Evolutionary conservation across 345 rosid species (phyloP).

Genomic region (Arabidopsis arenosa): DNA sequence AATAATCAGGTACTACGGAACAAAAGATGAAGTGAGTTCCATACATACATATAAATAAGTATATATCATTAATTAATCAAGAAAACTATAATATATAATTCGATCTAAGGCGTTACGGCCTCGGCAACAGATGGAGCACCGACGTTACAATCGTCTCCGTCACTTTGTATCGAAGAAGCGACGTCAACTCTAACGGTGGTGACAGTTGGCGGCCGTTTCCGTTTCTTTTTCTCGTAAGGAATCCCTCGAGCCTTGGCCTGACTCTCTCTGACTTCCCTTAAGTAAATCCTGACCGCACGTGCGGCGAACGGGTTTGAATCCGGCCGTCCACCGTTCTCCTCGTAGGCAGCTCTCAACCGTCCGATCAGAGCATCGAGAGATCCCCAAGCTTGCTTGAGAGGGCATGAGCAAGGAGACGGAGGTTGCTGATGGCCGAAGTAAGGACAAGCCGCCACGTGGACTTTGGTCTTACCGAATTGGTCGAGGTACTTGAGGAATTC

Average conservation of each 20-base stretch:
- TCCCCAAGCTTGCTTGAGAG: slow-evolving; percentile 79
- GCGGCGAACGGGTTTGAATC: slow-evolving; percentile 76
- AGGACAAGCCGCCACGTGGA: slow-evolving; percentile 62
- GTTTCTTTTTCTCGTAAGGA: slow-evolving; percentile 76
- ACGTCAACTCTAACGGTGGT: slow-evolving; percentile 41
- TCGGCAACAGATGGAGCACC: slow-evolving; percentile 33
- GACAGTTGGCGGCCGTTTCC: slow-evolving; percentile 54
- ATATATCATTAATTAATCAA: slow-evolving; percentile 2
- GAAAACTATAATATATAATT: not conserved
- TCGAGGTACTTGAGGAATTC: slow-evolving; percentile 74
- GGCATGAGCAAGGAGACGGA: slow-evolving; percentile 69
- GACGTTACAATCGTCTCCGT: slow-evolving; percentile 30
- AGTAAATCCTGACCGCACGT: slow-evolving; percentile 69
- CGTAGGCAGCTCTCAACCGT: slow-evolving; percentile 76
- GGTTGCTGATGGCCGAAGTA: slow-evolving; percentile 68
- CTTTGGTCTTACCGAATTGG: slow-evolving; percentile 79
- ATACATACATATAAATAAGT: slow-evolving; percentile 5
- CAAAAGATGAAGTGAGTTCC: slow-evolving; percentile 31
- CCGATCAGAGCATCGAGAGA: slow-evolving; percentile 82
- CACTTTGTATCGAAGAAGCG: slow-evolving; percentile 34
- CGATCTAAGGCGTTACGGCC: slow-evolving; percentile 32
- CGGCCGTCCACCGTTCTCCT: slow-evolving; percentile 67
- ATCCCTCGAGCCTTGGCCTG: slow-evolving; percentile 82
- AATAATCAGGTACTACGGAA: slow-evolving; percentile 7
- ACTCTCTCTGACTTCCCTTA: slow-evolving; percentile 67